Base-by-base conservation (phyloP, 805 yeast genomes). In the Starmerella kuoi region DNA sequence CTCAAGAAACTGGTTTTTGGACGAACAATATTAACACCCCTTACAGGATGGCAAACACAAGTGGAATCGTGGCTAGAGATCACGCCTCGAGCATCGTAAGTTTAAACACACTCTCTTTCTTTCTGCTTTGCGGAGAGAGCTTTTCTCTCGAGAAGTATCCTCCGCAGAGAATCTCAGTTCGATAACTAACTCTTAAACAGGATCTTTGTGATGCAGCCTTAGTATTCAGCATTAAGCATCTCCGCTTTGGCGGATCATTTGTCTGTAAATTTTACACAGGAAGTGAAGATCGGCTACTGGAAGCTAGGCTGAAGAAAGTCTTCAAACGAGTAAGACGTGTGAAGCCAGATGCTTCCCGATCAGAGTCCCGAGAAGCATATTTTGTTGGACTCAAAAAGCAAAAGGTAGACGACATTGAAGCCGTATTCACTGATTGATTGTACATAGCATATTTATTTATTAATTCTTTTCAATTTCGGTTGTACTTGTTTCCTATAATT, bases 41-140 rank as follows among this genome's bases (percentile, higher is more conserved):
- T 36, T 80, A 76, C 63, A 88, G 95, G 97, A 80, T 88, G 82
- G 82, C 85, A 37, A 88, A 88, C 57, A 84, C 96, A 3, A 68
- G 86, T 12, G 97, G 98, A 3, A 63, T 83, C 31, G 73, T 77
- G 8, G 76, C 80, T 31, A 73, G 74, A 49, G 98, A 88, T 59
- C 97, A 88, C 61, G 64, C 71, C 12, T 75, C 74, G 51, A 85
- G 95, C 47, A 79, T 91, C 49, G 83, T 70, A 54, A 56, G 73
- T 61, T 25, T 20, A 5, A 31, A 8, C 15, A 31, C 20, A n/a
- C n/a, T n/a, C 20, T 6, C 18, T 18, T 18, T n/a, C n/a, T 41
- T 21, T 5, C n/a, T n/a, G n/a, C n/a, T n/a, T n/a, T n/a, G n/a
- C n/a, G n/a, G n/a, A n/a, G n/a, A n/a, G n/a, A n/a, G n/a, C n/a